These are phyloP conservation scores for Scheffersomyces illinoinensis DNA, from an alignment of 1,139 yeast genomes.

Conservation along the genomic window DNA sequence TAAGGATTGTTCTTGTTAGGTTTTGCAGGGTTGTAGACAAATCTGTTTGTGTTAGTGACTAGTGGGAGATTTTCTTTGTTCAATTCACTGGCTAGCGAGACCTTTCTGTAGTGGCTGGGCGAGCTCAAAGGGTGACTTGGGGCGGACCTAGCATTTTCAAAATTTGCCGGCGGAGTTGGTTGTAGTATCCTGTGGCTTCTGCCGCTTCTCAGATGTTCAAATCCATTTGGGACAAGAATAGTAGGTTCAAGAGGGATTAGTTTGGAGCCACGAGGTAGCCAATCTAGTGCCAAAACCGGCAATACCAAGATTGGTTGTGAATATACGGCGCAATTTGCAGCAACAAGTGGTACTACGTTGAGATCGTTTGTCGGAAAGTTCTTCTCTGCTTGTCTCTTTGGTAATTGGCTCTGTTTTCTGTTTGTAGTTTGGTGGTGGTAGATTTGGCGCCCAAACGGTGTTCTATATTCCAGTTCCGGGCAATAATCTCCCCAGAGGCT, in stretches of 20 bases:
- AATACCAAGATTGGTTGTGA: not conserved
- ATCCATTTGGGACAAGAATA: not conserved
- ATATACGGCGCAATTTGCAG: not conserved
- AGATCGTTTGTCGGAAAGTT: not conserved
- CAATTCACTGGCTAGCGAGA: not conserved
- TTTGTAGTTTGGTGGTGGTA: not conserved
- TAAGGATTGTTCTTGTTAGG: constrained; percentile 8
- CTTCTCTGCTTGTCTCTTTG: not conserved
- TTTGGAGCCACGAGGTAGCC: not conserved
- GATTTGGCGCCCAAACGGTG: not conserved
- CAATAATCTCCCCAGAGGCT: not conserved
- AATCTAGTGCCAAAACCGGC: not conserved
- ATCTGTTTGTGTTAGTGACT: constrained; percentile 1
- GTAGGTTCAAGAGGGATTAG: not conserved
- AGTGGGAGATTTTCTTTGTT: not conserved
- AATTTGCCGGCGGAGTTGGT: not conserved
- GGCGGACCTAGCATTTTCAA: not conserved
- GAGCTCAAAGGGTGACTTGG: not conserved
- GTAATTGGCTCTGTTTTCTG: not conserved
- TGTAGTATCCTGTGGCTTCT: not conserved
- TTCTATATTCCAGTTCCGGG: not conserved
- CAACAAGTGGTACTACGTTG: not conserved
- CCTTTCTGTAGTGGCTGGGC: not conserved
- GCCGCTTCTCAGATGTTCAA: not conserved
- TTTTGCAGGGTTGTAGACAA: constrained; percentile 5